Conservation (phyloP, 805 yeast genomes). For the Ogataea nakhonphanomensis region DNA sequence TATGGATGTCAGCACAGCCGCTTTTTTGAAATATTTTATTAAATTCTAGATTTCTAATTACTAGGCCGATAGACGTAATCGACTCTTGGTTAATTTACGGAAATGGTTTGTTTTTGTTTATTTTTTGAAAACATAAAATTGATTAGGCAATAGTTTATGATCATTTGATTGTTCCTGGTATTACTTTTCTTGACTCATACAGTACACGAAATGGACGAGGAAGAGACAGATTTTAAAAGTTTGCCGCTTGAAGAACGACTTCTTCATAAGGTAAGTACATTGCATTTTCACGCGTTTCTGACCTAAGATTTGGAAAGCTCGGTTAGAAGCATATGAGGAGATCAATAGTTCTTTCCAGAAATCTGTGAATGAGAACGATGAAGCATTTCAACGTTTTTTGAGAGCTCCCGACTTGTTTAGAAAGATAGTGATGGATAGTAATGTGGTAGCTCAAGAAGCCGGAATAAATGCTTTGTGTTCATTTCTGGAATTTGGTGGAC, state of each 20-base stretch:
- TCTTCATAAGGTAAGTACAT: conserved; percentile 49
- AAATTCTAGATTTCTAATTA: not conserved
- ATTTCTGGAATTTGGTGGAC: conserved; percentile 55
- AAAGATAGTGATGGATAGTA: conserved; percentile 66
- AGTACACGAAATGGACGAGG: conserved; percentile 19
- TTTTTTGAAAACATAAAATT: not conserved
- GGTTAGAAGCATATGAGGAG: conserved; percentile 77
- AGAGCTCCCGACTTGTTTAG: conserved; percentile 53
- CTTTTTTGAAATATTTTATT: not conserved
- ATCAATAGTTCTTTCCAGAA: conserved; percentile 46
- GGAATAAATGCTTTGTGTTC: conserved; percentile 59
- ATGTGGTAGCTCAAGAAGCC: conserved; percentile 89
- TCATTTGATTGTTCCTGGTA: too few relatives aligned
- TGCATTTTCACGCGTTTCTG: conserved; percentile 5
- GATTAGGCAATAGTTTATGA: conserved; percentile 4
- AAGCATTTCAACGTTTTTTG: conserved; percentile 48
- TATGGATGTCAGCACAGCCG: conserved; percentile 1
- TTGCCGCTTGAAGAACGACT: conserved; percentile 67
- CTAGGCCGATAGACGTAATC: conserved; percentile 5
- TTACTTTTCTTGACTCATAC: not conserved
- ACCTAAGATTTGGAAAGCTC: conserved; percentile 70
- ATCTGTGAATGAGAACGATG: conserved; percentile 55
- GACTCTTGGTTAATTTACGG: not conserved
- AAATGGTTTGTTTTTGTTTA: conserved; percentile 4
- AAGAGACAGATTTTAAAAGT: conserved; percentile 57